Base-by-base conservation (phyloP, 352 stramenopile species). In the Blastocystis sp. region DNA sequence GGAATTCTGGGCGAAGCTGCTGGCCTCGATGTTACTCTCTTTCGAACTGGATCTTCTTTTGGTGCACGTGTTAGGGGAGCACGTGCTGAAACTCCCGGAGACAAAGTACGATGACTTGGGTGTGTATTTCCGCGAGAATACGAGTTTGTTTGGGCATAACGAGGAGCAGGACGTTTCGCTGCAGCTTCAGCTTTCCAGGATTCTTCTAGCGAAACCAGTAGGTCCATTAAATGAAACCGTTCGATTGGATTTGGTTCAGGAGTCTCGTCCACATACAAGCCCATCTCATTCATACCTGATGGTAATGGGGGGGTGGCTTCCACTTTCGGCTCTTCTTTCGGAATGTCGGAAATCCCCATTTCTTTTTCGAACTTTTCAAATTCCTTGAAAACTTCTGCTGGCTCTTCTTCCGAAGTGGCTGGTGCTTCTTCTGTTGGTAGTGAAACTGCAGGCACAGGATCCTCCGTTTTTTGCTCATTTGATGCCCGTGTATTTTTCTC, bases 151-250 rank as follows among this genome's bases (percentile, higher is more conserved):
- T 59, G 50, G 11, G 20, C 50, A 59, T 59, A 59, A 1, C 50
- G 50, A 13, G 50, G 50, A n/a, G 20, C 50, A n/a, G 50, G 50
- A n/a, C 50, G 50, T 59, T 59, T 59, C 1, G 50, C 50, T 13
- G 50, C 50, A n/a, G 37, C 45, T 37, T 75, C 64, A 8, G 37
- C 18, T 75, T 75, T 75, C 64, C 64, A 75, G 24, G 26, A 26
- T 56, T 81, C 70, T 41, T 81, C 70, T 26, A 81, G 39, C 39
- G 62, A n/a, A n/a, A 81, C 70, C 18, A 81, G 39, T 16, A 18
- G 16, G 4, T 81, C 39, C 70, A 81, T 81, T 50, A 81, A 41
- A 16, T 64, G 47, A 56, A 81, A 81, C 30, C 41, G 13, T 8
- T 54, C 70, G 26, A 65, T 34, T 5, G 70, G 63, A 39, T 73